Percentiles rank a stretch among this genome's conserved stretches.
phyloP scores from a whole-genome alignment of 345 rosid species.

The Leavenworthia alabamica region DNA sequence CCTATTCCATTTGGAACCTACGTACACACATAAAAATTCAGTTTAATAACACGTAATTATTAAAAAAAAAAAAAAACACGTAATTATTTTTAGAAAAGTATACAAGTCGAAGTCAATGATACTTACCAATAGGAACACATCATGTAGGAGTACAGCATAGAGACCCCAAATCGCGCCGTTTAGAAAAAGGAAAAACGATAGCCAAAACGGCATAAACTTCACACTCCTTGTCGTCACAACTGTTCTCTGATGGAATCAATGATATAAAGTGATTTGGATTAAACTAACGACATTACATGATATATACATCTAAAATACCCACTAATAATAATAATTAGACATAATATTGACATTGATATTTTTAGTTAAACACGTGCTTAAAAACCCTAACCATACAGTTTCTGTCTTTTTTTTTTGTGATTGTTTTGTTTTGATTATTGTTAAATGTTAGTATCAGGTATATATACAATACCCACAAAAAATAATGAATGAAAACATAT shows the following conservation, averaged over 20 bases:
- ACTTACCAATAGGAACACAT: slow-evolving; percentile 49
- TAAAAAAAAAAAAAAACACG: no score
- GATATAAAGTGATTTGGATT: not conserved
- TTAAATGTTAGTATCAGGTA: not conserved
- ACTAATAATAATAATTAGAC: not conserved
- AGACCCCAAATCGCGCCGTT: slow-evolving; percentile 64
- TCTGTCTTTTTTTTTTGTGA: not conserved
- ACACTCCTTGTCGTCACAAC: slow-evolving; percentile 63
- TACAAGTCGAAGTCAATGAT: no score
- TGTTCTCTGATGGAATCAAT: slow-evolving; percentile 47
- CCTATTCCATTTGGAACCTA: slow-evolving; percentile 73
- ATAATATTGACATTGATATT: not conserved
- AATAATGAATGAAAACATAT: not conserved
- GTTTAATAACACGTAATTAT: no score
- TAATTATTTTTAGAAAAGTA: no score
- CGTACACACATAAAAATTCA: not conserved
- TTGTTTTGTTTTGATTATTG: not conserved
- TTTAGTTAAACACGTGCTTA: slow-evolving; percentile 3
- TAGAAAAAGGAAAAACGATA: slow-evolving; percentile 55
- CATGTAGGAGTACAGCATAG: slow-evolving; percentile 50
- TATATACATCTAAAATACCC: not conserved
- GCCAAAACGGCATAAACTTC: slow-evolving; percentile 66
- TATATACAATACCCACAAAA: not conserved
- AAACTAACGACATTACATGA: not conserved
- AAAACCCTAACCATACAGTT: slow-evolving; percentile 5